phyloP scores from a whole-genome alignment of 352 stramenopile species.

The Globisporangium sylvaticum region DNA sequence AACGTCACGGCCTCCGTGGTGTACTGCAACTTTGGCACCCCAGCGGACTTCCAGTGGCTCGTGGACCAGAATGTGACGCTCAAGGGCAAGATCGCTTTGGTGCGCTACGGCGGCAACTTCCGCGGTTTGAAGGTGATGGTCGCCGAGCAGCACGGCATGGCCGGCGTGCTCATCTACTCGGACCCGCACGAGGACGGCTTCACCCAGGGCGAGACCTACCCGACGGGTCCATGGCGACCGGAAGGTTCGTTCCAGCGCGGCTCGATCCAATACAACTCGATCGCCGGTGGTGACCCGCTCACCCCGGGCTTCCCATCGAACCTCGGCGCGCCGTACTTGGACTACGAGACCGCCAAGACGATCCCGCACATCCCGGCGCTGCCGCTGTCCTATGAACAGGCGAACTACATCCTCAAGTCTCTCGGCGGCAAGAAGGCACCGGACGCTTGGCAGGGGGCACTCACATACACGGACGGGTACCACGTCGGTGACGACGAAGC shows the following conservation, averaged over 20 bases:
- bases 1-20: slow-evolving; percentile 68
- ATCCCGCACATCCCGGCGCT: slow-evolving; percentile 69
- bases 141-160: slow-evolving; percentile 67
- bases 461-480: slow-evolving; percentile 61
- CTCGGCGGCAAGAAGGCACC: slow-evolving; percentile 58
- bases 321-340: slow-evolving; percentile 30
- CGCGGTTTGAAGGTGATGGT: slow-evolving; percentile 84
- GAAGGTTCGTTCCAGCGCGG: slow-evolving; percentile 81
- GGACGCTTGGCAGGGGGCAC: slow-evolving; percentile 53
- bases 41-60: slow-evolving; percentile 78
- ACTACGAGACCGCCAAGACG: slow-evolving; percentile 40
- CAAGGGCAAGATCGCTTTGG: slow-evolving; percentile 76
- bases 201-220: slow-evolving; percentile 55
- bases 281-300: slow-evolving; percentile 69
- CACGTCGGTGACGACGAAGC: slow-evolving; percentile 61
- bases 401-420: slow-evolving; percentile 61
- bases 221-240: slow-evolving; percentile 75
- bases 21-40: slow-evolving; percentile 86
- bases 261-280: slow-evolving; percentile 77
- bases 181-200: slow-evolving; percentile 87
- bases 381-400: slow-evolving; percentile 81
- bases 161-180: slow-evolving; percentile 86
- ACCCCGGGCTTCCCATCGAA: slow-evolving; percentile 46
- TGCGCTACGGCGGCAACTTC: slow-evolving; percentile 80
- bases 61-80: slow-evolving; percentile 63